Percentiles rank a stretch among this genome's conserved stretches.
Evolutionary conservation across 306 rosid genomes (phyloP).

Genomic region (Gleditsia sinensis): DNA sequence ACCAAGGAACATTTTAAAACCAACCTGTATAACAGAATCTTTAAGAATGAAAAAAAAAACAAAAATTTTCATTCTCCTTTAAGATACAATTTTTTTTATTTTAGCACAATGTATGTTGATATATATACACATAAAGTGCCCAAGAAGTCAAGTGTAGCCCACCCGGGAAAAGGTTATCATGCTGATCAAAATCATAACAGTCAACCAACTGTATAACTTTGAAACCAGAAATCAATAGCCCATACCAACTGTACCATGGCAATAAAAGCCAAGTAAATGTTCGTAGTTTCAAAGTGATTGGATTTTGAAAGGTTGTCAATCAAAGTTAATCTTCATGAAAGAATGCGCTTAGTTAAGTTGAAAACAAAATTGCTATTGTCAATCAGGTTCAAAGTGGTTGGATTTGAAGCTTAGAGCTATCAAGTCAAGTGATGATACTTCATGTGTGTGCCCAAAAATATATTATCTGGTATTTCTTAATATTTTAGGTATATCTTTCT

Average conservation of each 20-base stretch:
- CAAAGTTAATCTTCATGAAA: background rate
- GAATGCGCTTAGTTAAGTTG: background rate
- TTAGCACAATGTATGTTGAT: slow-evolving; percentile 7
- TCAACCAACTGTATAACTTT: background rate
- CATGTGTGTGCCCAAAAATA: background rate
- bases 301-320: background rate
- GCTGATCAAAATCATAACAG: slow-evolving; percentile 28
- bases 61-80: too few relatives aligned
- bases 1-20: slow-evolving; percentile 94
- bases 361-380: too few relatives aligned
- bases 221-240: slow-evolving; percentile 26
- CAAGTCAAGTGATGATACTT: background rate
- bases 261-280: background rate
- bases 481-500: background rate
- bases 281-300: slow-evolving; percentile 2
- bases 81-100: background rate
- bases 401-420: too few relatives aligned
- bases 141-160: slow-evolving; percentile 4
- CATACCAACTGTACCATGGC: slow-evolving; percentile 4
- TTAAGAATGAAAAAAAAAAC: background rate
- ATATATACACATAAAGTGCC: slow-evolving; percentile 16
- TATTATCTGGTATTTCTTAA: background rate
- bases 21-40: slow-evolving; percentile 61
- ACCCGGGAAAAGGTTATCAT: slow-evolving; percentile 1
- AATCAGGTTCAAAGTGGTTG: too few relatives aligned